Percentiles rank a stretch among this genome's conserved stretches.
Conservation (phyloP, 306 rosid genomes). For the Medicago ruthenica region DNA sequence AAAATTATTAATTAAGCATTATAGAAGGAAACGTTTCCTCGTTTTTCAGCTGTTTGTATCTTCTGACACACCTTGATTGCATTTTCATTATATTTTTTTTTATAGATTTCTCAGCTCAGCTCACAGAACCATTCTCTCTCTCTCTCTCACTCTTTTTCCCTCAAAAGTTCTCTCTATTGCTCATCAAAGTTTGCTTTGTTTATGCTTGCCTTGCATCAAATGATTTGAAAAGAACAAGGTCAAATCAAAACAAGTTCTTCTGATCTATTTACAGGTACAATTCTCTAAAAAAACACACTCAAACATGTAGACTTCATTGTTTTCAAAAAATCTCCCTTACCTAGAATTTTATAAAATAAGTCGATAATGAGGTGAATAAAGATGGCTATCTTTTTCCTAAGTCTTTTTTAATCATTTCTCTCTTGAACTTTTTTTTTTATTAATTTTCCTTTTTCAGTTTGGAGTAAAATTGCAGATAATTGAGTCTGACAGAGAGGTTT, state of each 20-base stretch:
- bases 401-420: conserved; percentile 59
- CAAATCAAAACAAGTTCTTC: conserved; percentile 61
- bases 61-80: conserved; percentile 74
- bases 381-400: conserved; percentile 76
- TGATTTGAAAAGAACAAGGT: conserved; percentile 81
- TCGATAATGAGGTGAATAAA: conserved; percentile 51
- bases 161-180: conserved; percentile 57
- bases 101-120: conserved; percentile 46
- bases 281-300: neutral
- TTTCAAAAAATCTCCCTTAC: neutral
- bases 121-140: conserved; percentile 44
- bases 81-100: conserved; percentile 40
- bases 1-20: conserved; percentile 50
- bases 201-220: conserved; percentile 62
- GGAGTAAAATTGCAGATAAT: conserved; percentile 72
- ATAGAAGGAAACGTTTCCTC: conserved; percentile 98
- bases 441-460: conserved; percentile 60
- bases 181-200: conserved; percentile 64
- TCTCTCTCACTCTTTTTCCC: conserved; percentile 43
- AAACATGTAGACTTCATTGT: neutral
- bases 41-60: conserved; percentile 86
- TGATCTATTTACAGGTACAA: conserved; percentile 75
- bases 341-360: too few species aligned
- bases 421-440: neutral
- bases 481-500: conserved; percentile 80